Percentiles rank a stretch among this genome's conserved stretches.
Evolutionary conservation across 352 stramenopile genomes (phyloP).

Genomic region (Discostella stelligera): DNA sequence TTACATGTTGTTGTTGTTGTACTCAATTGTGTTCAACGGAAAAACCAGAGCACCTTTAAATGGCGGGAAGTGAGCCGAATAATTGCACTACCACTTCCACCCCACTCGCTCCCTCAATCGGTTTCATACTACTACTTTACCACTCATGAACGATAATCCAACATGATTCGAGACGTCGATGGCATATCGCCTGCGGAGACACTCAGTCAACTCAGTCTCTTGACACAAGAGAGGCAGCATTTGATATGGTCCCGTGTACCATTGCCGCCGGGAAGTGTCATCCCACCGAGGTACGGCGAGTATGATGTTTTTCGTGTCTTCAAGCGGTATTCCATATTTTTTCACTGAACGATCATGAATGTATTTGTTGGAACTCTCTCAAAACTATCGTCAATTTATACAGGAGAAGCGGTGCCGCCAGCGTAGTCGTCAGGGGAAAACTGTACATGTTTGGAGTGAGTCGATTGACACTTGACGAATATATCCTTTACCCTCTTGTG

Average conservation of each 20-base stretch:
- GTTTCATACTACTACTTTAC: no score
- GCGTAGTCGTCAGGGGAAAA: constrained; percentile 61
- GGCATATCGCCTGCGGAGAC: constrained; percentile 10
- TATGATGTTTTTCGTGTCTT: not conserved
- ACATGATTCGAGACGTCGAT: constrained; percentile 2
- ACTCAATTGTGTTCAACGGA: no score
- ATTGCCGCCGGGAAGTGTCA: constrained; percentile 28
- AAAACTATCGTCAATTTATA: not conserved
- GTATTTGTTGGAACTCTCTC: not conserved
- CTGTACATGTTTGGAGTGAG: constrained; percentile 77
- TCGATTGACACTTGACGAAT: not conserved
- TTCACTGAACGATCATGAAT: not conserved
- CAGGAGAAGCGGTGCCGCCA: constrained; percentile 66
- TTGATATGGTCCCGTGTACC: constrained; percentile 55
- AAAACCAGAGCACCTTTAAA: no score
- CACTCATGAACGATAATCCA: not conserved
- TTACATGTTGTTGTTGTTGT: no score
- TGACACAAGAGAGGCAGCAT: constrained; percentile 22
- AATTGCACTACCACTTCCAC: not conserved
- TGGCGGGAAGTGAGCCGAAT: not conserved
- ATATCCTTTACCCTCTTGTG: not conserved
- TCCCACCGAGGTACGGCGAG: constrained; percentile 43
- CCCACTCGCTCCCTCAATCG: not conserved
- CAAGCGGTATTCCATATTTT: not conserved
- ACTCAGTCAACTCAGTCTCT: not conserved